A percentile compares a stretch with the other conserved stretches of the same genome.
These are phyloP conservation scores for Scutellaria barbata DNA, from an alignment of 257 asterid species.

Conservation along the genomic window DNA sequence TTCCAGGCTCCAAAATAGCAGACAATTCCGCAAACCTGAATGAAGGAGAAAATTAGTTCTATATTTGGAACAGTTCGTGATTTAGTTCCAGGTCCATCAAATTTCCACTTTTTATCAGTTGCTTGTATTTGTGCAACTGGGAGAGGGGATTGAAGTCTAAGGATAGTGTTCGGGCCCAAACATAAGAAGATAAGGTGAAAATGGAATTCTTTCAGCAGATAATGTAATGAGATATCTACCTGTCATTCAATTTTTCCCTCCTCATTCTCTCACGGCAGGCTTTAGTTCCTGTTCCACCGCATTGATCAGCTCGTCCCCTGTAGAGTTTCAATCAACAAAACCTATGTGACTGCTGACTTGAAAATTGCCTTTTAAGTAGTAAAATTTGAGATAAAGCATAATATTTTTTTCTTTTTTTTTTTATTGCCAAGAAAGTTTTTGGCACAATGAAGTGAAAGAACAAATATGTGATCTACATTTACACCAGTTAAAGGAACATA, in stretches of 20 bases:
- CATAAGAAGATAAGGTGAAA: neutral
- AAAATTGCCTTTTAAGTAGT: neutral
- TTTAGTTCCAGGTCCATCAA: conserved; percentile 4
- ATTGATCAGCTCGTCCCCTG: conserved; percentile 70
- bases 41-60: conserved; percentile 18
- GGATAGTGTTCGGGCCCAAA: neutral
- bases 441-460: neutral
- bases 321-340: conserved; percentile 26
- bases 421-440: neutral
- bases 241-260: conserved; percentile 82
- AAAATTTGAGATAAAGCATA: neutral
- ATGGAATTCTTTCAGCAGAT: conserved; percentile 4
- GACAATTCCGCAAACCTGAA: conserved; percentile 80
- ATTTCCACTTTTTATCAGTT: conserved; percentile 7
- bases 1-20: conserved; percentile 82
- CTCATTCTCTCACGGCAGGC: conserved; percentile 92
- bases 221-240: conserved; percentile 41
- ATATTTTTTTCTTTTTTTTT: neutral
- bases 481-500: neutral
- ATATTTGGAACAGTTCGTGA: neutral
- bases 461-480: neutral
- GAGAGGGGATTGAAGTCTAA: neutral
- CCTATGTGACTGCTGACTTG: neutral
- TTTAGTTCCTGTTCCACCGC: conserved; percentile 64
- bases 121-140: conserved; percentile 19